Evolutionary conservation across 2,329 filamentous ascomycete genomes (phyloP).

Genomic region (Boeremia exigua): DNA sequence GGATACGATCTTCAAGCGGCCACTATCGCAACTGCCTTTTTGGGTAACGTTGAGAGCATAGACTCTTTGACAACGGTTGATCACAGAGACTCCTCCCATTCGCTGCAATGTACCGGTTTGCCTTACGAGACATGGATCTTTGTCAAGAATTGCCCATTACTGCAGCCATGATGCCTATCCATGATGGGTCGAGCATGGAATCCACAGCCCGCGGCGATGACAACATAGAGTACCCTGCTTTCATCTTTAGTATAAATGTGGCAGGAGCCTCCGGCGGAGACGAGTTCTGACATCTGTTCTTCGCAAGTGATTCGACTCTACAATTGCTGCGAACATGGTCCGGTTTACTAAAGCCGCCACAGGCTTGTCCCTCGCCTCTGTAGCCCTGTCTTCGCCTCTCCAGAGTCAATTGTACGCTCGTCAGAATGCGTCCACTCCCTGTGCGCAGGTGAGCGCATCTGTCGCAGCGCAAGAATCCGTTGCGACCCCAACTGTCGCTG

Average conservation of each 20-base stretch:
- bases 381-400: conserved; percentile 35
- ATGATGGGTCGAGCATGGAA: conserved; percentile 11
- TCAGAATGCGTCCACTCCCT: conserved; percentile 40
- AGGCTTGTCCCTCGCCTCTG: conserved; percentile 35
- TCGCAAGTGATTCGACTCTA: conserved; percentile 1
- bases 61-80: conserved; percentile 15
- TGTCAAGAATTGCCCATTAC: conserved; percentile 1
- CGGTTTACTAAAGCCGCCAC: conserved; percentile 28
- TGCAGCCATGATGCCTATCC: conserved; percentile 28
- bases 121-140: conserved; percentile 20
- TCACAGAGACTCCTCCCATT: conserved; percentile 17
- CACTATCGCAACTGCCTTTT: conserved; percentile 19
- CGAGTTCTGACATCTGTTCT: conserved; percentile 3
- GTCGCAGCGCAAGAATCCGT: conserved; percentile 32
- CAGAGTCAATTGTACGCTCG: conserved; percentile 29
- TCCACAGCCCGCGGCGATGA: conserved; percentile 10
- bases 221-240: conserved; percentile 5
- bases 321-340: conserved; percentile 28
- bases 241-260: conserved; percentile 18
- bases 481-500: conserved; percentile 50
- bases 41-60: conserved; percentile 14
- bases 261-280: not conserved
- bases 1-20: conserved; percentile 9
- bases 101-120: conserved; percentile 15
- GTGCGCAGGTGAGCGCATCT: conserved; percentile 40